Base-by-base conservation (phyloP, 2,329 filamentous ascomycete species). In the Penicillium nordicum region DNA sequence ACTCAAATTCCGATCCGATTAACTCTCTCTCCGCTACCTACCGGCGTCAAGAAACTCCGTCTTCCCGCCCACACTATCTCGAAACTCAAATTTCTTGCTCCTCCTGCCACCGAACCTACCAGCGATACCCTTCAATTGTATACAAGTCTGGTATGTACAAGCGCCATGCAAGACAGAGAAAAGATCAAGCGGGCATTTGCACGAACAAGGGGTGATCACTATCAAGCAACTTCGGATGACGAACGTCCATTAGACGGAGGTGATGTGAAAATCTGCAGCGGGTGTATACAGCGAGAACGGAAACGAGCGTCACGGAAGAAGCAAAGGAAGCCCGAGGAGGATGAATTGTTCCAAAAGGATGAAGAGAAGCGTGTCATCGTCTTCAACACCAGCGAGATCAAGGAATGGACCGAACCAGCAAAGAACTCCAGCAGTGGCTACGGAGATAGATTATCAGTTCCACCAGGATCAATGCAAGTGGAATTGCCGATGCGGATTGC, bases 281-380 rank as follows among this genome's bases (percentile, higher is more conserved):
- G 91, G n/a, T 99, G 94, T 74, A 94, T 97, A 67, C 88, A 88
- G 54, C 84, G 94, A 62, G 94, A 99, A 74, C 84, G 90, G 53
- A 97, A 97, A 76, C 85, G 94, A 50, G 92, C 92, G 10, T 90
- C 88, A 1, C 83, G 94, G 48, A 97, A 97, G 76, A 97, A 96
- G 80, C 84, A 90, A 59, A 94, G 96, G 77, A 94, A 95, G 69
- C 87, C 88, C 0, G 92, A 97, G 57, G 93, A 97, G 69, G 92
- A 97, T 69, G 88, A 94, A 72, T 80, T 90, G 34, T 97, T 93
- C 84, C 86, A 87, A 58, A 82, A 86, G 58, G 88, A 92, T 63
- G 90, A 96, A 74, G 84, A 86, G 44, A 87, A 88, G 64, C 82
- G 92, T 50, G 90, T 94, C 9, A 88, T 96, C 57, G 90, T 96